A percentile compares a stretch with the other conserved stretches of the same genome.
Conservation (phyloP, 1,139 yeast genomes). For the Zygosaccharomyces sapae region DNA sequence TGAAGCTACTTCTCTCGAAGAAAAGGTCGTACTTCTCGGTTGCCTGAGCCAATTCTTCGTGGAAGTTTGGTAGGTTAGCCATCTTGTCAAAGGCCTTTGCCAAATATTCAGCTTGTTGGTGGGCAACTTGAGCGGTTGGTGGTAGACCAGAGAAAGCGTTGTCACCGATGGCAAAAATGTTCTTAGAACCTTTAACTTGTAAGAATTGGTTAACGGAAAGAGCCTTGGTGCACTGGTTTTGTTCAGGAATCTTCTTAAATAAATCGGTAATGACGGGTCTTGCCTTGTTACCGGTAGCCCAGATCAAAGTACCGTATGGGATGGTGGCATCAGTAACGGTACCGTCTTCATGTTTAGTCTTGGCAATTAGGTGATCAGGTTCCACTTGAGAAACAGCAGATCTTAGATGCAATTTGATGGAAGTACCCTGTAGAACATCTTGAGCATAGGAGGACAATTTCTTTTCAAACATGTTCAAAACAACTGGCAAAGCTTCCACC, state of each 20-base stretch:
- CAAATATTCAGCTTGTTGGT: constrained; percentile 87
- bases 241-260: constrained; percentile 74
- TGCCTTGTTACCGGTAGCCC: constrained; percentile 98
- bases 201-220: constrained; percentile 75
- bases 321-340: constrained; percentile 51
- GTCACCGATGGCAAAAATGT: constrained; percentile 86
- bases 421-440: constrained; percentile 68
- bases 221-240: constrained; percentile 83
- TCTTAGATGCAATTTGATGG: constrained; percentile 73
- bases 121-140: constrained; percentile 97
- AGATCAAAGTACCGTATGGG: constrained; percentile 90
- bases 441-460: constrained; percentile 85
- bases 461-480: constrained; percentile 79
- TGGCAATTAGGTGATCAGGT: constrained; percentile 64
- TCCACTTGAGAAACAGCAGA: constrained; percentile 87
- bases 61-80: constrained; percentile 64
- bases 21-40: constrained; percentile 40
- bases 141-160: constrained; percentile 85
- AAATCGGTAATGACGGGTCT: constrained; percentile 71
- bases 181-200: constrained; percentile 80
- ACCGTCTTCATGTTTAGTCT: constrained; percentile 62
- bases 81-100: constrained; percentile 70
- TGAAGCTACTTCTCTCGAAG: constrained; percentile 46
- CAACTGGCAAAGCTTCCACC: constrained; percentile 88
- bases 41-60: constrained; percentile 40